phyloP scores from a whole-genome alignment of 495 filamentous ascomycete species.

The Aspergillus carlsbadensis region DNA sequence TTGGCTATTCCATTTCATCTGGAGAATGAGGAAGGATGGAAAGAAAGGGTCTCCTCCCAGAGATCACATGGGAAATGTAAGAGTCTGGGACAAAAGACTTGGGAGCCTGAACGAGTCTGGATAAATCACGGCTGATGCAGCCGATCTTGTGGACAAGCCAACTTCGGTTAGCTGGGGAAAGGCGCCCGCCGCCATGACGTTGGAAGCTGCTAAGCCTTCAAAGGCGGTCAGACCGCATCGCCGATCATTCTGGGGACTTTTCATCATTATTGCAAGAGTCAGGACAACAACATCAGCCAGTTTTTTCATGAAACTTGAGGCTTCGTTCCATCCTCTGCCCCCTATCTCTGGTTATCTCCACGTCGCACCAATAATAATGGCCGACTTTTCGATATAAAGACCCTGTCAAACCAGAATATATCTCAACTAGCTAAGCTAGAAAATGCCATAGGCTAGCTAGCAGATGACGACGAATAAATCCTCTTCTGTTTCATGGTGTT shows the following conservation, averaged over 20 bases:
- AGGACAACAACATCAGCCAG: background rate
- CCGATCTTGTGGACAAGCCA: slow-evolving; percentile 13
- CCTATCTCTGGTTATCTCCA: background rate
- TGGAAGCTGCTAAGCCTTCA: slow-evolving; percentile 1
- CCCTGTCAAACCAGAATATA: background rate
- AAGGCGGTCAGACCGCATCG: slow-evolving; percentile 12
- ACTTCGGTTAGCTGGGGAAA: background rate
- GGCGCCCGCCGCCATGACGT: slow-evolving; percentile 3
- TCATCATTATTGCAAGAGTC: background rate
- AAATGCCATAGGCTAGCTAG: slow-evolving; percentile 7
- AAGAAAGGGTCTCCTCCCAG: background rate
- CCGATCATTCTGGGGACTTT: slow-evolving; percentile 16
- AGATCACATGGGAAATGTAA: slow-evolving; percentile 10
- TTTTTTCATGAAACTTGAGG: background rate
- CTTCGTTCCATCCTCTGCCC: background rate
- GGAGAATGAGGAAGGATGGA: background rate
- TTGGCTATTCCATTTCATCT: background rate
- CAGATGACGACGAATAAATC: background rate
- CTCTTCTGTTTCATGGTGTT: background rate
- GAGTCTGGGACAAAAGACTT: background rate
- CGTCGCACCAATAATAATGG: background rate
- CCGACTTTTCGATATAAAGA: background rate
- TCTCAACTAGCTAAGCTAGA: background rate
- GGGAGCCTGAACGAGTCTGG: background rate
- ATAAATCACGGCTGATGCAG: slow-evolving; percentile 8